Evolutionary conservation across 2,329 filamentous ascomycete species (phyloP), one percentile per base, ranked within the genome.

Genomic region (Lasiodiplodia citricola): DNA sequence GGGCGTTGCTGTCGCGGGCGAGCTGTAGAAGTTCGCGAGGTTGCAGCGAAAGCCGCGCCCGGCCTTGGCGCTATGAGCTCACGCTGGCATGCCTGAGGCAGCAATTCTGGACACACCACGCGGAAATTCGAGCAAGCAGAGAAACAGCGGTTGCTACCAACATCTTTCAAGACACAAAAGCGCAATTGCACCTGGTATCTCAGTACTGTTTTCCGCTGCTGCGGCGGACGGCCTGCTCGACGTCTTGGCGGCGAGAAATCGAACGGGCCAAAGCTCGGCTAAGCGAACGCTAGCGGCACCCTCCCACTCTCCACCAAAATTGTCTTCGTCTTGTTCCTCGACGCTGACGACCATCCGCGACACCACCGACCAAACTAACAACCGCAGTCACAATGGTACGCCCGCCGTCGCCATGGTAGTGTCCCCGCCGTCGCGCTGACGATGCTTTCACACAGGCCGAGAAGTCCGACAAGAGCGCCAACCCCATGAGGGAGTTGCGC

Each of bases 401-500:
- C 47, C 25, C 28, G 51, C 47, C n/a, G 37, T 25, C 44, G n/a
- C 37, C n/a, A 18, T 31, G 2, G 2, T 31, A 18, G 11, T 13
- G 18, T 14, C n/a, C 54, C 6, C 23, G 10, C 44, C 56, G 67
- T 65, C 57, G 65, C 68, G 72, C 76, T 79, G 72, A 79, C 70
- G 68, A 25, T 63, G 47, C n/a, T 28, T 64, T 18, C 65, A 41
- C 37, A 35, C 73, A 80, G 77, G 78, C 77, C 76, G 78, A 80
- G 73, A 75, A 74, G 80, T 87, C 85, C 80, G 87, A 89, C 80
- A 97, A 98, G 90, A 84, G 88, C 84, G 87, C 88, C 84, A 99
- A 99, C 91, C 95, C 96, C 88, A 99, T 99, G 96, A 93, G 94
- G 88, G 95, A 99, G 88, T 93, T 98, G 84, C 93, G 94, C 88